A percentile compares a stretch with the other conserved stretches of the same genome.
These are phyloP conservation scores for Dioszegia crocea DNA, from an alignment of 768 basidiomycete species.

Conservation along the genomic window DNA sequence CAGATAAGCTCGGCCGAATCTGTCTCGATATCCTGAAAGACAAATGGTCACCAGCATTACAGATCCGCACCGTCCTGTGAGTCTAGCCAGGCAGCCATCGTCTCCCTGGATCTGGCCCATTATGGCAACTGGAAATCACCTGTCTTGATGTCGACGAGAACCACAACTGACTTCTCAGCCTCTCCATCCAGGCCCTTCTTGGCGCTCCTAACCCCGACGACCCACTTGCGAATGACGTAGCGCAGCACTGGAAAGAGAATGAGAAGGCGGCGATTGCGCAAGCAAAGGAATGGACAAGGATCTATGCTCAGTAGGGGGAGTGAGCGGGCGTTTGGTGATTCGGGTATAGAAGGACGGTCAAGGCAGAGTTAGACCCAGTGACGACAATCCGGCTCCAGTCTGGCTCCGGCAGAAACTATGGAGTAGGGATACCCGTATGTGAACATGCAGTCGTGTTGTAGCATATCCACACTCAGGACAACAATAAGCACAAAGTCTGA, in stretches of 20 bases:
- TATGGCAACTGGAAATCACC: too few species aligned
- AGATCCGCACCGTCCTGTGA: slow-evolving; percentile 88
- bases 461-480: not conserved
- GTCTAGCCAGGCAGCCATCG: slow-evolving; percentile 3
- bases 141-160: too few species aligned
- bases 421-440: too few species aligned
- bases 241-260: slow-evolving; percentile 98
- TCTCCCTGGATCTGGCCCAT: too few species aligned
- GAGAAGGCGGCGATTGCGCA: slow-evolving; percentile 88
- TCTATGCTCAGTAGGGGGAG: slow-evolving; percentile 59
- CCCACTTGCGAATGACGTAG: slow-evolving; percentile 54
- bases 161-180: slow-evolving; percentile 34
- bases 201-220: slow-evolving; percentile 83
- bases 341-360: not conserved
- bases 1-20: slow-evolving; percentile 97
- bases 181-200: slow-evolving; percentile 94
- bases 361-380: too few species aligned
- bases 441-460: slow-evolving; percentile 7
- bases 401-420: too few species aligned
- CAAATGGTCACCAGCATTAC: slow-evolving; percentile 98
- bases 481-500: not conserved
- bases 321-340: not conserved
- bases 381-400: too few species aligned
- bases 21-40: slow-evolving; percentile 99
- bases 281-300: slow-evolving; percentile 91